Evolutionary conservation across 805 yeast species (phyloP), one percentile per base, ranked within the genome.

Genomic region (Cyberlindnera saturnus): DNA sequence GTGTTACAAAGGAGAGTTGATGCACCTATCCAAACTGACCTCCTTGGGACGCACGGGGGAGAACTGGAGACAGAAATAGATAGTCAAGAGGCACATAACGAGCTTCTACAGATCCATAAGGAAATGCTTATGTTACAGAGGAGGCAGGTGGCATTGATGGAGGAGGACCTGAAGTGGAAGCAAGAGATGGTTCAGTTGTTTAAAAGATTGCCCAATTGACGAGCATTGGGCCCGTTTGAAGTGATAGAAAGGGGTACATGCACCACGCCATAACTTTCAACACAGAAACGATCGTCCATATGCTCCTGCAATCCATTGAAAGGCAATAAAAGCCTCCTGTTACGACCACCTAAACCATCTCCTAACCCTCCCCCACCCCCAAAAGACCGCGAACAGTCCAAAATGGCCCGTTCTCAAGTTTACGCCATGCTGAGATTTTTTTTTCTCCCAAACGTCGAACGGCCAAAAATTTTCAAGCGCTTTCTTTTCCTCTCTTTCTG

Each of bases 111-210:
- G 8, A 7, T 40, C 3, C 40, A 40, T 6, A 26, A 29, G 34
- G 38, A 43, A 9, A 13, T 41, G 16, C 16, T 46, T 16, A 38
- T 33, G n/a, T 23, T 35, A 6, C 47, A 43, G 16, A 38, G 19
- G 32, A 18, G 47, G 19, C 45, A 39, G 4, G 18, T 43, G 17
- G 43, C 28, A 5, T 41, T 47, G 9, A 11, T 46, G 43, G 42
- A 43, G 31, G 29, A 44, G 28, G 51, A 49, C 8, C n/a, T 46
- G 10, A 32, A 32, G 18, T 35, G 49, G 42, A 44, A 46, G n/a
- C 29, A 36, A 31, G 44, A 46, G 30, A 32, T 44, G 28, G 11
- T 23, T 23, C 28, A 23, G 11, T 10, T 23, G 11, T 23, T 23
- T 23, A 23, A 23, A 9, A 23, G 28, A 23, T 23, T 23, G 11